A percentile compares a stretch with the other conserved stretches of the same genome.
These are phyloP conservation scores for Solanum hybrid DNA, from an alignment of 305 asterid species.

Conservation along the genomic window DNA sequence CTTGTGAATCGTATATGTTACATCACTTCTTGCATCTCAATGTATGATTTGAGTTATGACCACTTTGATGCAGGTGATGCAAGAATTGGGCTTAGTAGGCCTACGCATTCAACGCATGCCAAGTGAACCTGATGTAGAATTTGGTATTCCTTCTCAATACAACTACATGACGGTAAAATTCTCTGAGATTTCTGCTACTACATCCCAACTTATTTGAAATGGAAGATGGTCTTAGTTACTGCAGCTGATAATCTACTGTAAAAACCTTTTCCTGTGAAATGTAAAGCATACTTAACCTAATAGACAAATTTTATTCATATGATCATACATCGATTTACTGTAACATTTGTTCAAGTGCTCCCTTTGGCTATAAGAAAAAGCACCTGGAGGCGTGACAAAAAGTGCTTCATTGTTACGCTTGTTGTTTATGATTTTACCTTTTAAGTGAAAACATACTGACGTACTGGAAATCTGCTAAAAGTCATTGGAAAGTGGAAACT, in stretches of 20 bases:
- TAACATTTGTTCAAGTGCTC: neutral
- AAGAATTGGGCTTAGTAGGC: conserved; percentile 86
- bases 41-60: conserved; percentile 1
- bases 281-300: neutral
- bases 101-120: conserved; percentile 98
- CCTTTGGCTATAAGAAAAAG: neutral
- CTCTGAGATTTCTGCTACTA: neutral
- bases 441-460: neutral
- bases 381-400: neutral
- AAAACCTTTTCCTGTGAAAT: neutral
- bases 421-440: neutral
- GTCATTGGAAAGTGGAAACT: neutral
- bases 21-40: neutral
- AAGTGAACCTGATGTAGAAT: conserved; percentile 69
- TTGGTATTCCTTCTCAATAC: conserved; percentile 89
- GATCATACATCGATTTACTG: neutral
- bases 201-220: neutral
- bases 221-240: neutral
- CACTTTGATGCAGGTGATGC: conserved; percentile 72
- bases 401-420: neutral
- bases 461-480: neutral
- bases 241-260: neutral
- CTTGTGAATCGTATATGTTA: neutral
- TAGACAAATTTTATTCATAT: neutral
- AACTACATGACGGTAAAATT: conserved; percentile 78